Evolutionary conservation across 192 early-diverging fungal species (phyloP).

Genomic region (Spinellus fusiger): DNA sequence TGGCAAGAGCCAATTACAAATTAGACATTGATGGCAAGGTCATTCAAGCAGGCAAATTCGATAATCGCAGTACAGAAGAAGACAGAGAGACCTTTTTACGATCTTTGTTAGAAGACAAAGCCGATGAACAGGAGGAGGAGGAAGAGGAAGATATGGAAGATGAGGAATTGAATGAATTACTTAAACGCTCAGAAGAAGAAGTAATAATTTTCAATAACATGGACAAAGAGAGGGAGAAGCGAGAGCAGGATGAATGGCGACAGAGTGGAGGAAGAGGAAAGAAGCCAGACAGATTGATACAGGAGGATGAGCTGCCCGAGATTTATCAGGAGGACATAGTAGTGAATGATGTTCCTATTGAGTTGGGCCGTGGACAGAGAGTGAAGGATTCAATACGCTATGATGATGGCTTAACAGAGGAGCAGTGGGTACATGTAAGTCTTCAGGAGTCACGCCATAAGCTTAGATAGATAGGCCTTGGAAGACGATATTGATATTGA

Average conservation of each 20-base stretch:
- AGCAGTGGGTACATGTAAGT: slow-evolving; percentile 79
- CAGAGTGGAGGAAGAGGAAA: slow-evolving; percentile 48
- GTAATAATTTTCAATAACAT: slow-evolving; percentile 63
- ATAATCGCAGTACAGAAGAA: slow-evolving; percentile 88
- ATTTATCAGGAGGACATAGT: slow-evolving; percentile 62
- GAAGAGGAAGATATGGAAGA: slow-evolving; percentile 76
- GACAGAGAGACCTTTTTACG: slow-evolving; percentile 91
- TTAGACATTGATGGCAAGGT: slow-evolving; percentile 96
- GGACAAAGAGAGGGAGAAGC: slow-evolving; percentile 60
- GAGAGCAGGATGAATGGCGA: slow-evolving; percentile 48
- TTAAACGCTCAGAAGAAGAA: slow-evolving; percentile 85
- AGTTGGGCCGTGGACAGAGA: slow-evolving; percentile 70
- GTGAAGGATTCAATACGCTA: slow-evolving; percentile 72
- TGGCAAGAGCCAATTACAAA: slow-evolving; percentile 92
- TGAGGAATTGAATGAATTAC: slow-evolving; percentile 89
- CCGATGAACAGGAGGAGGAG: slow-evolving; percentile 62
- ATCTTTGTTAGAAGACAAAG: slow-evolving; percentile 79
- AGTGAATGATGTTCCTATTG: slow-evolving; percentile 39
- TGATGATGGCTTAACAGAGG: slow-evolving; percentile 90
- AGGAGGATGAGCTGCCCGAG: slow-evolving; percentile 81
- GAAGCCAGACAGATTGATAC: slow-evolving; percentile 73
- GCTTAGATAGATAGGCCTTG: slow-evolving; percentile 36
- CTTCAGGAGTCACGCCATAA: background rate
- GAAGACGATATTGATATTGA: slow-evolving; percentile 60
- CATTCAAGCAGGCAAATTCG: slow-evolving; percentile 99